Conservation (phyloP, 306 rosid genomes). For the Castanospermum australe region DNA sequence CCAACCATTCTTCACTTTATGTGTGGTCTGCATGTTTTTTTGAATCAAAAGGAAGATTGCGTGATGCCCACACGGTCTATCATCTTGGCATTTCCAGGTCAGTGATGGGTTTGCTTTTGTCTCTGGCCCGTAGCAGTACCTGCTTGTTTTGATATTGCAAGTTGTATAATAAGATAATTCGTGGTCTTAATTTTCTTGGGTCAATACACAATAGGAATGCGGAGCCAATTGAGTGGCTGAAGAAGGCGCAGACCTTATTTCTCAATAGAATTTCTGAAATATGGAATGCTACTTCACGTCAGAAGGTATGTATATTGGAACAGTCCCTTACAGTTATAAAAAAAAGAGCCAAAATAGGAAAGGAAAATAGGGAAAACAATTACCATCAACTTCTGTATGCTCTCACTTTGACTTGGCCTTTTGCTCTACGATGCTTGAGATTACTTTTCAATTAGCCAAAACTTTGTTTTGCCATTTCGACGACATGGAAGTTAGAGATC, state of each 20-base stretch:
- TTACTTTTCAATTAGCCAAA: background rate
- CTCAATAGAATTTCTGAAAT: constrained; percentile 61
- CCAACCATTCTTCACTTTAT: constrained; percentile 47
- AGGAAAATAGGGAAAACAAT: background rate
- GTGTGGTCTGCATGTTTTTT: constrained; percentile 42
- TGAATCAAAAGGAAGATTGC: constrained; percentile 55
- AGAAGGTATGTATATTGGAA: constrained; percentile 41
- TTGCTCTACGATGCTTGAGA: background rate
- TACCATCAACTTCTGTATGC: background rate
- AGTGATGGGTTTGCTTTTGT: constrained; percentile 8
- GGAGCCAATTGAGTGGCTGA: constrained; percentile 68
- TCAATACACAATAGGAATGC: constrained; percentile 60
- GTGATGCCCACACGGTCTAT: constrained; percentile 63
- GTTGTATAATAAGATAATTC: background rate
- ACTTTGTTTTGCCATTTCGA: no score
- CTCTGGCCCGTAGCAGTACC: background rate
- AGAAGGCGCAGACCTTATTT: constrained; percentile 63
- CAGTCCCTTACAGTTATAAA: constrained; percentile 11
- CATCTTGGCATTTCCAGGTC: constrained; percentile 74
- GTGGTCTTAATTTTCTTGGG: constrained; percentile 23
- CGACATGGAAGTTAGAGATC: background rate
- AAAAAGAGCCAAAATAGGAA: background rate
- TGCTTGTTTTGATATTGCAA: constrained; percentile 15
- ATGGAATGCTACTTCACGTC: constrained; percentile 45
- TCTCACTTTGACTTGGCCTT: background rate